Conservation (phyloP, 345 rosid genomes). For the Corchorus olitorius region DNA sequence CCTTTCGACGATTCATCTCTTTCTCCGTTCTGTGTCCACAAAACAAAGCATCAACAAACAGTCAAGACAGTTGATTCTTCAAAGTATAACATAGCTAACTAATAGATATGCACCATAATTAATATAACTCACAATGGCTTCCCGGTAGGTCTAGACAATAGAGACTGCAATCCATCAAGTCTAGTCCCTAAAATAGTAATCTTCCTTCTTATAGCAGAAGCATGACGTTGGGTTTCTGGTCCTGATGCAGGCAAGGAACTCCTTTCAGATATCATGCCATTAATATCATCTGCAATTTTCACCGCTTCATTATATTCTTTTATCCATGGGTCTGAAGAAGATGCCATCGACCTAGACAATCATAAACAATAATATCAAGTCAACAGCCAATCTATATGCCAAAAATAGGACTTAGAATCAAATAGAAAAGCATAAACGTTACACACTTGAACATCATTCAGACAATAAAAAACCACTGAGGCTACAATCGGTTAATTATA, state of each 20-base stretch:
- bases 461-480: background rate
- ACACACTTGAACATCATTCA: background rate
- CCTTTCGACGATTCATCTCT: conserved; percentile 96
- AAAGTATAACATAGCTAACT: background rate
- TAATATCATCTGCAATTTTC: conserved; percentile 75
- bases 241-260: conserved; percentile 55
- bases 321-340: conserved; percentile 82
- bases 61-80: background rate
- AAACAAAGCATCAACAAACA: background rate
- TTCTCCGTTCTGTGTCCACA: conserved; percentile 67
- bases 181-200: conserved; percentile 83
- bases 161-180: conserved; percentile 77
- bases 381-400: background rate
- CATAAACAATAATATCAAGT: conserved; percentile 5
- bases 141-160: conserved; percentile 65
- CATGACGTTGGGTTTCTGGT: conserved; percentile 86
- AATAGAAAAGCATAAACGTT: background rate
- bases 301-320: conserved; percentile 80
- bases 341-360: conserved; percentile 54
- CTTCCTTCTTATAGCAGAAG: conserved; percentile 85
- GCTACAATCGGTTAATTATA: background rate
- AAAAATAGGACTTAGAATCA: background rate
- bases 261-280: conserved; percentile 80
- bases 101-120: conserved; percentile 3
- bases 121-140: conserved; percentile 62